Percentiles rank a stretch among this genome's conserved stretches.
phyloP scores from a whole-genome alignment of 1,284 basidiomycete species.

The Lentinula novae-zelandiae region DNA sequence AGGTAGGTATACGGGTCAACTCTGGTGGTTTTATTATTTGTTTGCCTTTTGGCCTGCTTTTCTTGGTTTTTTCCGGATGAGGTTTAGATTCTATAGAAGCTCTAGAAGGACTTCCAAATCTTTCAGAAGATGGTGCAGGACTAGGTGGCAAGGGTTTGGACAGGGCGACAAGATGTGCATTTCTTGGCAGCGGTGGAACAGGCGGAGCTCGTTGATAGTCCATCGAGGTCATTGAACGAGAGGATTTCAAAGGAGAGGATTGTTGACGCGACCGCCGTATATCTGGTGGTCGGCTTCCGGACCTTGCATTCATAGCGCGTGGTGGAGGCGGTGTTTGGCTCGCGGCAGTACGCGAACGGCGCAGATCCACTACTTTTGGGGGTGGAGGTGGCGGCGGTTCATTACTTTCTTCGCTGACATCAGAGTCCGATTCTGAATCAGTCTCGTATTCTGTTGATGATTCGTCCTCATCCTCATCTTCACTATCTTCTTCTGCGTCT shows the following conservation, averaged over 20 bases:
- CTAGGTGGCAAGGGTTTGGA: constrained; percentile 26
- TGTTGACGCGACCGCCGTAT: constrained; percentile 15
- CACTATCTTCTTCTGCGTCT: constrained; percentile 59
- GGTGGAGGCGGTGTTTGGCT: constrained; percentile 3
- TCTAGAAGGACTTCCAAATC: constrained; percentile 4
- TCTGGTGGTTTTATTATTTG: constrained; percentile 68
- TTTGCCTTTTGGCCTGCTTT: constrained; percentile 34
- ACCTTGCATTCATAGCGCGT: constrained; percentile 12
- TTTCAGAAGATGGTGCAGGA: constrained; percentile 20
- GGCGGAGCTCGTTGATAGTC: constrained; percentile 28
- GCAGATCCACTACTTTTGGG: not conserved
- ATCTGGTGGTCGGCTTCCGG: constrained; percentile 11
- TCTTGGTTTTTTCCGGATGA: constrained; percentile 20
- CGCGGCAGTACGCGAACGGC: constrained; percentile 8
- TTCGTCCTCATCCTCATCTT: constrained; percentile 42
- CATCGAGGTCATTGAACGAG: constrained; percentile 35
- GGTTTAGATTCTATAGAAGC: constrained; percentile 11
- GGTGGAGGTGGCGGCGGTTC: constrained; percentile 19
- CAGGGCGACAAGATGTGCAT: constrained; percentile 17
- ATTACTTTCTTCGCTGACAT: constrained; percentile 29
- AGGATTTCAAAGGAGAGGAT: constrained; percentile 33
- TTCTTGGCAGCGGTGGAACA: constrained; percentile 32
- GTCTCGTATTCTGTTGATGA: constrained; percentile 38
- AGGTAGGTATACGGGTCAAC: constrained; percentile 67
- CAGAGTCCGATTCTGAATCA: constrained; percentile 28